A percentile compares a stretch with the other conserved stretches of the same genome.
phyloP scores from a whole-genome alignment of 2,329 filamentous ascomycete genomes.

The Coniella lustricola region DNA sequence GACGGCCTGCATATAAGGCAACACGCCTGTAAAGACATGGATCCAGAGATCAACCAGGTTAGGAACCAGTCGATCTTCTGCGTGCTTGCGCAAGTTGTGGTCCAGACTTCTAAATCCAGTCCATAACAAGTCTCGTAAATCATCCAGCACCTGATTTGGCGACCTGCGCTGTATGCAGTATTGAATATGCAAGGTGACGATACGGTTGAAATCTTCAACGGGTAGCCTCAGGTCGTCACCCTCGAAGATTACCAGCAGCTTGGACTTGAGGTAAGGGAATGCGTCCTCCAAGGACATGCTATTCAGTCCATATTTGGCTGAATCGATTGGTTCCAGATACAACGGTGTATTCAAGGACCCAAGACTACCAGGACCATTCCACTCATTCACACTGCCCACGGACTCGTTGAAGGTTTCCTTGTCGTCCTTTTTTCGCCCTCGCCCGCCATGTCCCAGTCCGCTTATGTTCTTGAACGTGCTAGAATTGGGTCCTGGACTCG shows the following conservation, averaged over 20 bases:
- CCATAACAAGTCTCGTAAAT: slow-evolving; percentile 66
- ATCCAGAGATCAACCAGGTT: slow-evolving; percentile 91
- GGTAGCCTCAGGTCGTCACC: slow-evolving; percentile 74
- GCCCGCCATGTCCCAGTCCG: slow-evolving; percentile 71
- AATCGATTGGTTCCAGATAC: slow-evolving; percentile 47
- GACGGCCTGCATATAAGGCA: slow-evolving; percentile 92
- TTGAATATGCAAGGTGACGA: slow-evolving; percentile 73
- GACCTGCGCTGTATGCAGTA: slow-evolving; percentile 68
- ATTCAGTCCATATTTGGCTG: slow-evolving; percentile 55
- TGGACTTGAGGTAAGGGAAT: slow-evolving; percentile 73
- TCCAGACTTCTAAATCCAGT: slow-evolving; percentile 83
- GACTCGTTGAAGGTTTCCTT: slow-evolving; percentile 50
- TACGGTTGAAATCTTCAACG: slow-evolving; percentile 74
- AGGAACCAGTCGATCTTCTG: slow-evolving; percentile 84
- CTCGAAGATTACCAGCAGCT: slow-evolving; percentile 71
- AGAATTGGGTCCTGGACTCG: slow-evolving; percentile 60
- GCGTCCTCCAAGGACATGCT: slow-evolving; percentile 72
- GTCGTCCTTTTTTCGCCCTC: slow-evolving; percentile 66
- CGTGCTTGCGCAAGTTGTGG: slow-evolving; percentile 67
- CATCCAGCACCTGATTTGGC: slow-evolving; percentile 66
- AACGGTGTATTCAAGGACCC: slow-evolving; percentile 37
- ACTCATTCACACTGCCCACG: slow-evolving; percentile 36
- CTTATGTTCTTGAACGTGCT: slow-evolving; percentile 77
- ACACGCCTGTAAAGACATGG: slow-evolving; percentile 79
- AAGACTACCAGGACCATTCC: slow-evolving; percentile 48